Conservation (phyloP, 129 eudicot species). For the Flaveria robusta region DNA sequence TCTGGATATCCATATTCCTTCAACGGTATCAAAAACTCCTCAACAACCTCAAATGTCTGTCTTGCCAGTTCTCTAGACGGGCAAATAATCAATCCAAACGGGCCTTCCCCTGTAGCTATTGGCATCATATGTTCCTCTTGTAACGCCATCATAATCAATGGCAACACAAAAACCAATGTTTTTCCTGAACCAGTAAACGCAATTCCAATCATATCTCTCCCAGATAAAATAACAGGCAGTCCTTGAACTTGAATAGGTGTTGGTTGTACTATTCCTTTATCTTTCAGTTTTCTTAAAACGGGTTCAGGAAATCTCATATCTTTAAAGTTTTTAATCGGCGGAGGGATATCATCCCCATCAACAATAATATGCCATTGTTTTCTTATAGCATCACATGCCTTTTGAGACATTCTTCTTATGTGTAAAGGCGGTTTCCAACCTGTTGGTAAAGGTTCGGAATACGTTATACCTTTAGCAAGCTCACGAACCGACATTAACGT, state of each 20-base stretch:
- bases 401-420: conserved; percentile 61
- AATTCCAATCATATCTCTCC: conserved; percentile 86
- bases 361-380: conserved; percentile 85
- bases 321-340: conserved; percentile 73
- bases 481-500: conserved; percentile 73
- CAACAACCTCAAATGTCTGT: conserved; percentile 77
- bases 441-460: conserved; percentile 57
- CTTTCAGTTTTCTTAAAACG: conserved; percentile 53
- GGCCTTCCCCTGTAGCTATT: conserved; percentile 84
- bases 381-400: conserved; percentile 52
- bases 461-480: conserved; percentile 76
- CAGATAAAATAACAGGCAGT: conserved; percentile 69
- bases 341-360: conserved; percentile 81
- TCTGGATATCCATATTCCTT: conserved; percentile 72
- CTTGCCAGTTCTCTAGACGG: conserved; percentile 88
- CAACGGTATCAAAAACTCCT: conserved; percentile 63
- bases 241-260: conserved; percentile 95
- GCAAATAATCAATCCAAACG: conserved; percentile 74
- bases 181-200: conserved; percentile 89
- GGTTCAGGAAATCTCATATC: conserved; percentile 88
- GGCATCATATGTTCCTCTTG: conserved; percentile 93
- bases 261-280: conserved; percentile 76
- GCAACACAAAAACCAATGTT: conserved; percentile 73
- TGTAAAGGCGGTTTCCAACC: conserved; percentile 85
- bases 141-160: conserved; percentile 71